Base-by-base conservation (phyloP, 1,284 basidiomycete genomes). In the Mycena sp. region DNA sequence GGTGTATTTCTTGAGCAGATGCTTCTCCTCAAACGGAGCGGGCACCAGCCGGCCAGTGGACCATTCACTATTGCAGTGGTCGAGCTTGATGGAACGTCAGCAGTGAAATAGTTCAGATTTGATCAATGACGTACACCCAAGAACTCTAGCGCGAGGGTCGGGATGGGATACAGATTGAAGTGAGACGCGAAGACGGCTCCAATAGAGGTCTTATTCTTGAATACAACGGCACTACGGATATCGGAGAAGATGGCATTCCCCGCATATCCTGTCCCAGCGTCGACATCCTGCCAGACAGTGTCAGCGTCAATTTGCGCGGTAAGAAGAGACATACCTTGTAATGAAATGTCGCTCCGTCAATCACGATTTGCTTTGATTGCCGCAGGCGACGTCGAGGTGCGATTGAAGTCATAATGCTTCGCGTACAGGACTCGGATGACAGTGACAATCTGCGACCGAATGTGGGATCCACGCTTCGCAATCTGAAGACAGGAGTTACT, bases 321-420 rank as follows among this genome's bases (percentile, higher is more conserved):
- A n/a, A 11, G 7, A 43, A 11, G 40, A 43, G 19, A 7, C 55
- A 49, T 21, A 58, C 55, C 32, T 49, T 48, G 32, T 58, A 58
- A 25, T 58, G 55, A 23, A 48, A 58, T 4, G 29, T n/a, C 14
- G 29, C 28, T 5, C 14, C 10, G 11, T 38, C n/a, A 14, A 48
- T 7, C n/a, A 53, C 21, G 44, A 48, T 21, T n/a, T 43, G 11
- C 40, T 19, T 58, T 50, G 32, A 48, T 58, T 23, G 43, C 45
- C 5, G 21, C 35, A 29, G 40, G 35, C 29, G 32, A 23, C n/a
- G 12, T 23, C 29, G 4, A 6, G 7, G 40, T 25, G 41, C 53
- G 53, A n/a, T 44, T 2, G 28, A 58, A 29, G 3, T 19, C 23
- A 32, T 9, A 58, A 9, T 43, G 16, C 4, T 11, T 23, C 21